Conservation (phyloP, 2,329 filamentous ascomycete species). For the Cladophialophora yegresii region DNA sequence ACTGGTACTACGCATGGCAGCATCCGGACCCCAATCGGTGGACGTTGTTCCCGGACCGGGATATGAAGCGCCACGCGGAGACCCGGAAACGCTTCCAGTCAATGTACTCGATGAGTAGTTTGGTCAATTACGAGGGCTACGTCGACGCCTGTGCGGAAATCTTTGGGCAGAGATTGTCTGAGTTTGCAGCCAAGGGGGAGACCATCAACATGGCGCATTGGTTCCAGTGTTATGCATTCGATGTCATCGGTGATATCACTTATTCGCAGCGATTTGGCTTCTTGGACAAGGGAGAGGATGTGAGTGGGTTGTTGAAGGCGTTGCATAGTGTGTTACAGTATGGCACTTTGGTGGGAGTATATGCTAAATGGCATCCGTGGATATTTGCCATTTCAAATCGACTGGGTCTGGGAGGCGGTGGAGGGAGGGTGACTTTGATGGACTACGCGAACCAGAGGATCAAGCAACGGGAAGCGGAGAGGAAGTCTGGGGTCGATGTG, state of each 20-base stretch:
- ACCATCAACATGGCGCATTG: conserved; percentile 52
- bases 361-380: conserved; percentile 44
- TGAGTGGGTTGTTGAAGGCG: conserved; percentile 52
- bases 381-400: conserved; percentile 41
- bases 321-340: conserved; percentile 45
- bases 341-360: conserved; percentile 48
- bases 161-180: conserved; percentile 44
- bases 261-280: conserved; percentile 71
- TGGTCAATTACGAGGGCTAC: conserved; percentile 54
- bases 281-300: conserved; percentile 71
- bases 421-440: conserved; percentile 41
- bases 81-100: conserved; percentile 59
- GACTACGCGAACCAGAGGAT: conserved; percentile 43
- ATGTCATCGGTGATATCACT: conserved; percentile 58
- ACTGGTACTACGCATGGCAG: conserved; percentile 58
- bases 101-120: conserved; percentile 53
- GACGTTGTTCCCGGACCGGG: conserved; percentile 70
- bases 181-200: conserved; percentile 41
- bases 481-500: conserved; percentile 23
- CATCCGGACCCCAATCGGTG: conserved; percentile 56
- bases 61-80: conserved; percentile 72
- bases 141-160: conserved; percentile 53
- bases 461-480: conserved; percentile 35
- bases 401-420: conserved; percentile 40
- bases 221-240: conserved; percentile 80